Conservation (phyloP, 345 rosid genomes). For the Euphorbia pulcherrima region DNA sequence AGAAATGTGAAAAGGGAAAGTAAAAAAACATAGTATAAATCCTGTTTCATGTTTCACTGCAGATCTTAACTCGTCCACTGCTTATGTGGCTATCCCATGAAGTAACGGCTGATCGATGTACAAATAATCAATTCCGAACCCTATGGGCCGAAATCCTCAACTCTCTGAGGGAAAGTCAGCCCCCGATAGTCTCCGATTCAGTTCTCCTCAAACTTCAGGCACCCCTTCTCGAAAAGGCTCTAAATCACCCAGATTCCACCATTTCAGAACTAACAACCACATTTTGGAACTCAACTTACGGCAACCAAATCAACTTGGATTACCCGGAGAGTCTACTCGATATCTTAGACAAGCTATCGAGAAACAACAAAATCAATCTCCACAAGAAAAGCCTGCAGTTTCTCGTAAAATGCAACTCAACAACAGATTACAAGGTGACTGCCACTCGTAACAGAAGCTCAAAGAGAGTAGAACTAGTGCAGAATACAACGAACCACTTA, state of each 20-base stretch:
- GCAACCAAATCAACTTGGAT: slow-evolving; percentile 34
- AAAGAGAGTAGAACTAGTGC: slow-evolving; percentile 36
- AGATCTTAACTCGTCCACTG: slow-evolving; percentile 36
- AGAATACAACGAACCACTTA: neutral
- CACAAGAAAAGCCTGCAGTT: slow-evolving; percentile 26
- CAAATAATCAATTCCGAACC: slow-evolving; percentile 26
- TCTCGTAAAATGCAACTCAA: slow-evolving; percentile 18
- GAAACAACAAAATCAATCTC: slow-evolving; percentile 41
- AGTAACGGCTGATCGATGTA: slow-evolving; percentile 26
- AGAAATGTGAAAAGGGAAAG: neutral
- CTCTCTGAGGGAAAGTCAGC: slow-evolving; percentile 41
- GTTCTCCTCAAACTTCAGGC: slow-evolving; percentile 45
- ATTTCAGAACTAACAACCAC: slow-evolving; percentile 34
- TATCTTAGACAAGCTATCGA: slow-evolving; percentile 46
- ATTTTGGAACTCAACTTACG: slow-evolving; percentile 52
- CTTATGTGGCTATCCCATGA: slow-evolving; percentile 37
- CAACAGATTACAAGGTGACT: slow-evolving; percentile 27
- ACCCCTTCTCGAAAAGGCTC: slow-evolving; percentile 43
- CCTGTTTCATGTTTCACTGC: slow-evolving; percentile 16
- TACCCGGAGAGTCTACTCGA: slow-evolving; percentile 45
- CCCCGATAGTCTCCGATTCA: slow-evolving; percentile 39
- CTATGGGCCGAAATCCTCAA: slow-evolving; percentile 43
- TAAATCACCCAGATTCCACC: slow-evolving; percentile 34
- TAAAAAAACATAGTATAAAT: neutral
- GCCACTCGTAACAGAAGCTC: slow-evolving; percentile 35